Base-by-base conservation (phyloP, 129 eudicot genomes). In the Lonicera japonica region DNA sequence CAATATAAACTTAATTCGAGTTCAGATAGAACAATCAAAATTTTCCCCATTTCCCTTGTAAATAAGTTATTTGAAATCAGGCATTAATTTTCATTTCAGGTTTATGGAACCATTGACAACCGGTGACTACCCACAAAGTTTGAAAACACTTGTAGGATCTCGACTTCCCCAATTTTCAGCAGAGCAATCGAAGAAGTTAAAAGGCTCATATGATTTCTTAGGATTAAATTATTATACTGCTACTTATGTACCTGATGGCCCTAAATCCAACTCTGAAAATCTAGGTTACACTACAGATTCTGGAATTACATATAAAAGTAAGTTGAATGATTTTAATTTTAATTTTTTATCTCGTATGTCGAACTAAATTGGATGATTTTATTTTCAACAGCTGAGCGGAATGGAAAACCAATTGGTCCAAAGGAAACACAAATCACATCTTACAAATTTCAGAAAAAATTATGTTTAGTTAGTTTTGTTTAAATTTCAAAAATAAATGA, bases 181-280 rank as follows among this genome's bases (percentile, higher is more conserved):
- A 0, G 69, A 61, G 11, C 29, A 72, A 36, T 1, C 34, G 2
- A 19, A 56, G 11, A 18, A 18, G 21, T 9, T 72, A 15, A 72
- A 64, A 4, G 54, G 46, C 1, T 72, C 77, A 1, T 40, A 17
- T 21, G 66, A 72, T 45, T 72, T 54, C 21, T n/a, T 72, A 5
- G 77, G 77, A 18, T 3, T 72, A 18, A 72, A 72, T 25, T 72
- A 72, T 22, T 72, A 72, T 58, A 72, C 70, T 14, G 38, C 43
- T 4, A 51, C 12, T 21, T 70, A 47, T 25, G 61, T 45, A 3
- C 14, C 36, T 34, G 20, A 40, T 29, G 61, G 18, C 3, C 51
- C n/a, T 45, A 15, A 45, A 45, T 12, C n/a, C 17, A 25, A 56
- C 13, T 0, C 50, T 18, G 21, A 10, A 16, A 23, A 13, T 21